Percentiles rank a stretch among this genome's conserved stretches.
Conservation (phyloP, 2,329 filamentous ascomycete species). For the Aspergillus candidus region DNA sequence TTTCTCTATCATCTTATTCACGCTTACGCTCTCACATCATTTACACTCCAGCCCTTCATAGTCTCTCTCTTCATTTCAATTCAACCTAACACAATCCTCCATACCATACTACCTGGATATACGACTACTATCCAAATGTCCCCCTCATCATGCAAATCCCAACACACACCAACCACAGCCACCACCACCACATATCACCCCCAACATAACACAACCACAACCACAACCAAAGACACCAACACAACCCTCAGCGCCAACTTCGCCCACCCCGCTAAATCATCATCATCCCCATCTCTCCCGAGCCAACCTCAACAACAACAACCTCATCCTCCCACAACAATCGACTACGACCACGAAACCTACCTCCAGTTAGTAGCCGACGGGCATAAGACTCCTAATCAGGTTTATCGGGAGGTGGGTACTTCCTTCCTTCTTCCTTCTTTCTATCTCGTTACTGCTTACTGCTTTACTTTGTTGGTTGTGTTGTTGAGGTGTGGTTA, state of each 20-base stretch:
- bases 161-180: not conserved
- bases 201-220: not conserved
- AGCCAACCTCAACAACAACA: conserved; percentile 49
- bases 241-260: not conserved
- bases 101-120: not conserved
- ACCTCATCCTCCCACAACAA: conserved; percentile 10
- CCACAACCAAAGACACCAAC: not conserved
- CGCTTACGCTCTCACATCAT: no score
- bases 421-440: no score
- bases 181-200: not conserved
- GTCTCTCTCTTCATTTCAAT: no score
- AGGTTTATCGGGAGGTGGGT: conserved; percentile 26
- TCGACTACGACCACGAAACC: conserved; percentile 28
- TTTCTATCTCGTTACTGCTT: not conserved
- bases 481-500: not conserved
- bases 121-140: not conserved
- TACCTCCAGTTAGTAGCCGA: conserved; percentile 26
- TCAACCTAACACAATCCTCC: no score
- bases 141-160: not conserved
- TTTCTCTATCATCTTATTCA: no score
- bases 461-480: not conserved
- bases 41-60: no score
- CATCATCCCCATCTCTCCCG: not conserved
- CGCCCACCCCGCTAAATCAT: not conserved
- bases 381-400: conserved; percentile 24